phyloP scores from a whole-genome alignment of 208 protist genomes.

The Trypanosoma lewisi region DNA sequence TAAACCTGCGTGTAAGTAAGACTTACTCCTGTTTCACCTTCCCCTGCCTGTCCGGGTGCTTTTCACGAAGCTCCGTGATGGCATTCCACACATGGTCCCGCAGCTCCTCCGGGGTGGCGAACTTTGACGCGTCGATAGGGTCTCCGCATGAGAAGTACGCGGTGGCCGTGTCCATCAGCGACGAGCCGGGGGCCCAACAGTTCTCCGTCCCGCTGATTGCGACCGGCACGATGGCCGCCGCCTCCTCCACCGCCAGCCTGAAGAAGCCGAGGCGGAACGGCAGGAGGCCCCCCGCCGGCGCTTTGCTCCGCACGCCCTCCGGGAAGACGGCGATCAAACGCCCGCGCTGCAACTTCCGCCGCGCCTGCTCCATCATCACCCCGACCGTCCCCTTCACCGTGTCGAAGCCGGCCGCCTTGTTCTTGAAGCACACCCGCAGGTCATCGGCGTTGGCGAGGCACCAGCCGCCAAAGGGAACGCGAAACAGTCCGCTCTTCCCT shows the following conservation, averaged over 20 bases:
- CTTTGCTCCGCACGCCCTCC: slow-evolving; percentile 71
- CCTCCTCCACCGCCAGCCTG: slow-evolving; percentile 69
- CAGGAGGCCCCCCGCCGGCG: slow-evolving; percentile 60
- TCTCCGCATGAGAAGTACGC: slow-evolving; percentile 77
- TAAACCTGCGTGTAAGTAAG: no score
- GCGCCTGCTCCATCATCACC: slow-evolving; percentile 78
- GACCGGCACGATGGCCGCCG: slow-evolving; percentile 74
- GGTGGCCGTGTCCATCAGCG: slow-evolving; percentile 46
- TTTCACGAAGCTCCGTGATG: slow-evolving; percentile 61
- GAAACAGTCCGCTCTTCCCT: slow-evolving; percentile 76
- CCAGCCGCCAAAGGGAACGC: slow-evolving; percentile 84
- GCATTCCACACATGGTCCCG: slow-evolving; percentile 57
- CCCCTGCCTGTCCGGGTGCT: slow-evolving; percentile 63
- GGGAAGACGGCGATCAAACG: slow-evolving; percentile 85
- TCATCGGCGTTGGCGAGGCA: slow-evolving; percentile 73
- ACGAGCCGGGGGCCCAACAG: slow-evolving; percentile 63
- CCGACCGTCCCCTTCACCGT: slow-evolving; percentile 80
- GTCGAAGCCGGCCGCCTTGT: slow-evolving; percentile 69
- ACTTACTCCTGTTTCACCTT: slow-evolving; percentile 26
- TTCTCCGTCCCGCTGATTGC: slow-evolving; percentile 75
- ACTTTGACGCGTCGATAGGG: slow-evolving; percentile 61
- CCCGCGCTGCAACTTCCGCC: slow-evolving; percentile 57
- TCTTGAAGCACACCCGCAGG: slow-evolving; percentile 67
- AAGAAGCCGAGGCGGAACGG: slow-evolving; percentile 87
- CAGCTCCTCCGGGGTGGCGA: slow-evolving; percentile 63